Base-by-base conservation (phyloP, 1,139 yeast genomes). In the Candida tropicalis region DNA sequence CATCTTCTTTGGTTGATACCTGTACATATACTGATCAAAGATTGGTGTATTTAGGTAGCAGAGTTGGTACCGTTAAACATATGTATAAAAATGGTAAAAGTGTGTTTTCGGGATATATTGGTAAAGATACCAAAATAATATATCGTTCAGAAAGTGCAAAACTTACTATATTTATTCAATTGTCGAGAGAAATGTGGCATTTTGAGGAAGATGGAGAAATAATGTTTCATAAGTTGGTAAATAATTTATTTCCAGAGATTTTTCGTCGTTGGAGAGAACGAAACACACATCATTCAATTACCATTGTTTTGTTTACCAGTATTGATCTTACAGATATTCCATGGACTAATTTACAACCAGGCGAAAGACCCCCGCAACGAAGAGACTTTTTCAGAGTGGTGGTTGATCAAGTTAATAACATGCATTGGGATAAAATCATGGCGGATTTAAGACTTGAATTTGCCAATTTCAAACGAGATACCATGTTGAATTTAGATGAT, bases 181-280 rank as follows among this genome's bases (percentile, higher is more conserved):
- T 91, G 52, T 87, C 97, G 1, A 76, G 86, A 33, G 99, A 95
- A 58, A 95, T 93, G 97, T 95, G 98, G 96, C 90, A 91, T 59
- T 95, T 95, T 62, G 98, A 93, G 63, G 97, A 91, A 58, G 87
- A 86, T 53, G 99, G 99, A 0, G 98, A 91, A 57, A 87, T 91
- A 40, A 80, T 89, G 78, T 93, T 91, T 60, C 95, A 91, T 61
- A 90, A 90, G 62, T 80, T 95, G 55, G 89, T 95, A 40, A 91
- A 93, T 60, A 87, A 95, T 17, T 73, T 93, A 45, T 81, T 95
- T 47, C 99, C 99, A 0, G 87, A 84, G 49, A 85, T 93, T 22
- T 90, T 95, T 62, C 84, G 84, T 53, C 78, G 85, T 45, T 93
- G 98, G 98, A 77, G 91, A 51, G 84, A 84, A 31, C 77, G 83